Percentiles rank a stretch among this genome's conserved stretches.
phyloP scores from a whole-genome alignment of 345 rosid genomes.

The Populus deltoides region DNA sequence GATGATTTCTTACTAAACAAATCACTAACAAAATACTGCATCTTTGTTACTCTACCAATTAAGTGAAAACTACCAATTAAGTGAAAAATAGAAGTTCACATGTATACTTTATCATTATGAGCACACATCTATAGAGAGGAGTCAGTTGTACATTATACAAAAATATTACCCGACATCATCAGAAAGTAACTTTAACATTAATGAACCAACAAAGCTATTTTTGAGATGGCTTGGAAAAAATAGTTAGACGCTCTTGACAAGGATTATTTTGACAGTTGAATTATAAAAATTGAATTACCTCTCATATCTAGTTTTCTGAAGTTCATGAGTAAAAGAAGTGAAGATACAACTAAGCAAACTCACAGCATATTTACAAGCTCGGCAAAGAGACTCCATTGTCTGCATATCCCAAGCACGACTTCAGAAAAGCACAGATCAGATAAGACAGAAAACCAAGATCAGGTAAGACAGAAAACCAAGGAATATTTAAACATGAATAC shows the following conservation, averaged over 20 bases:
- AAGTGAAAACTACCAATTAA: not conserved
- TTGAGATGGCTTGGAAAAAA: not conserved
- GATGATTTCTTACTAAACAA: conserved; percentile 7
- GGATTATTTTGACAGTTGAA: not conserved
- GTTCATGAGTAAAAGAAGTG: not conserved
- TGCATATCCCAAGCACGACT: conserved; percentile 99
- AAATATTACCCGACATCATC: not conserved
- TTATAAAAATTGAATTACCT: not conserved
- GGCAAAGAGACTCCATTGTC: conserved; percentile 98
- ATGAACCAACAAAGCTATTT: not conserved
- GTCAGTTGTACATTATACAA: not conserved
- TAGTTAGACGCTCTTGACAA: not conserved
- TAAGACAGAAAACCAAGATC: conserved; percentile 18
- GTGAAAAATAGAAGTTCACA: not conserved
- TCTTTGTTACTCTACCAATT: not conserved
- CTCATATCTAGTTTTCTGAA: conserved; percentile 2
- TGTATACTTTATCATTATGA: not conserved
- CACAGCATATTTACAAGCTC: conserved; percentile 99
- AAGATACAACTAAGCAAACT: conserved; percentile 34
- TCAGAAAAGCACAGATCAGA: conserved; percentile 31
- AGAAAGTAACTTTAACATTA: not conserved
- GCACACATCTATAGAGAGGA: not conserved
- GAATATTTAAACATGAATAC: conserved; percentile 6
- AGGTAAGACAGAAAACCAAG: conserved; percentile 13
- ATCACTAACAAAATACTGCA: not conserved